A percentile compares a stretch with the other conserved stretches of the same genome.
Evolutionary conservation across 257 asterid species (phyloP).

Genomic region (Scutellaria barbata): DNA sequence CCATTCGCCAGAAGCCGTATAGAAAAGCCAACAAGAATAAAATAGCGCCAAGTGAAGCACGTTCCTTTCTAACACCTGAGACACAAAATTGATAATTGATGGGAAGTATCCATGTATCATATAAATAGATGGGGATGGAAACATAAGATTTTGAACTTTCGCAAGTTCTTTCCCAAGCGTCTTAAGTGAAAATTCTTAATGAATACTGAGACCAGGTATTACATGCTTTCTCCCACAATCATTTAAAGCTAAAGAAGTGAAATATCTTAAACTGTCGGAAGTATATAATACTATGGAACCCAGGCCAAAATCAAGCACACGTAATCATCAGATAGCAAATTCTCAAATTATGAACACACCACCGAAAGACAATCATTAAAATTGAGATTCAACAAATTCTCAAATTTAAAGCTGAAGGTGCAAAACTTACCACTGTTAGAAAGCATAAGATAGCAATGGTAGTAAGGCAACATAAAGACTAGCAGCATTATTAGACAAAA

Average conservation of each 20-base stretch:
- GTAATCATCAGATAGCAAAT: too few species aligned
- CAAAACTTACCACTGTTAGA: constrained; percentile 69
- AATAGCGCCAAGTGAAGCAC: constrained; percentile 87
- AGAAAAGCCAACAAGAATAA: constrained; percentile 81
- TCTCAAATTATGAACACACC: too few species aligned
- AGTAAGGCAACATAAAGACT: constrained; percentile 95
- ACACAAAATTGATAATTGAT: constrained; percentile 32
- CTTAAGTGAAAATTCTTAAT: not conserved
- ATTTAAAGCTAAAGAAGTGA: not conserved
- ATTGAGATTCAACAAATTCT: not conserved
- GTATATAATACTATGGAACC: constrained; percentile 8
- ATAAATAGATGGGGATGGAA: not conserved
- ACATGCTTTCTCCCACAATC: not conserved
- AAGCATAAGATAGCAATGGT: constrained; percentile 94
- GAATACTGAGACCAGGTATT: not conserved
- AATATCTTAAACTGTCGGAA: not conserved
- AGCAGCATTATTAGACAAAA: constrained; percentile 86
- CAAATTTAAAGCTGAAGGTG: constrained; percentile 14
- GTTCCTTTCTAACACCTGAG: constrained; percentile 83
- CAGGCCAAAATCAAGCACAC: constrained; percentile 19
- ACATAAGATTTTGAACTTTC: constrained; percentile 16
- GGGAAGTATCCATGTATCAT: constrained; percentile 7
- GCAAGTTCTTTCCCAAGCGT: not conserved
- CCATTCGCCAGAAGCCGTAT: constrained; percentile 98
- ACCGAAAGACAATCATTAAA: not conserved